Evolutionary conservation across 2,329 filamentous ascomycete genomes (phyloP).

Genomic region (Hansfordia pulvinata): DNA sequence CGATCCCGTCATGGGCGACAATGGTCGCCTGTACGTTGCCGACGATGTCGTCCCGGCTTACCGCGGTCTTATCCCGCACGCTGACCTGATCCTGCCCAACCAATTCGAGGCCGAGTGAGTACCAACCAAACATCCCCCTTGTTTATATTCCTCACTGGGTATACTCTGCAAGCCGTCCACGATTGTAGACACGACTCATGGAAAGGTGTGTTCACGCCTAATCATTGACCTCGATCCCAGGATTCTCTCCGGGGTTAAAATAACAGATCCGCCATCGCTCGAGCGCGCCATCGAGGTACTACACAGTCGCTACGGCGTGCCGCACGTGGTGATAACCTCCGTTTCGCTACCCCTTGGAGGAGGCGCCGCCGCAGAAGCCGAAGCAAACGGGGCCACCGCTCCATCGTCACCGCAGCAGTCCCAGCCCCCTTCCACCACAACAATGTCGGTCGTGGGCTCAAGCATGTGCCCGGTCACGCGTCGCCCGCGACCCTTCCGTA

Average conservation of each 20-base stretch:
- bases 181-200: no score
- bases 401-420: constrained; percentile 28
- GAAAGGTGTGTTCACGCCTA: no score
- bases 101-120: constrained; percentile 92
- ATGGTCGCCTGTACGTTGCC: constrained; percentile 80
- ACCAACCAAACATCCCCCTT: no score
- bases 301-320: constrained; percentile 62
- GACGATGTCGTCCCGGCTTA: constrained; percentile 88
- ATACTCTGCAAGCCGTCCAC: background rate
- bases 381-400: constrained; percentile 31
- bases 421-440: constrained; percentile 19
- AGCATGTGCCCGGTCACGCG: constrained; percentile 46
- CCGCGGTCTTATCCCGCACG: constrained; percentile 62
- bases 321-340: constrained; percentile 88
- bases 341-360: constrained; percentile 55
- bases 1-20: constrained; percentile 97
- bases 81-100: constrained; percentile 88
- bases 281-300: constrained; percentile 62
- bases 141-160: constrained; percentile 1
- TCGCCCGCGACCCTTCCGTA: constrained; percentile 73
- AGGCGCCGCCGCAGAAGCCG: no score
- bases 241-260: constrained; percentile 72
- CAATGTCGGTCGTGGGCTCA: constrained; percentile 55
- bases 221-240: constrained; percentile 26
- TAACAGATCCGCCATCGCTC: constrained; percentile 61